Conservation (phyloP, 192 early-diverging fungal genomes). For the Podila horticola region DNA sequence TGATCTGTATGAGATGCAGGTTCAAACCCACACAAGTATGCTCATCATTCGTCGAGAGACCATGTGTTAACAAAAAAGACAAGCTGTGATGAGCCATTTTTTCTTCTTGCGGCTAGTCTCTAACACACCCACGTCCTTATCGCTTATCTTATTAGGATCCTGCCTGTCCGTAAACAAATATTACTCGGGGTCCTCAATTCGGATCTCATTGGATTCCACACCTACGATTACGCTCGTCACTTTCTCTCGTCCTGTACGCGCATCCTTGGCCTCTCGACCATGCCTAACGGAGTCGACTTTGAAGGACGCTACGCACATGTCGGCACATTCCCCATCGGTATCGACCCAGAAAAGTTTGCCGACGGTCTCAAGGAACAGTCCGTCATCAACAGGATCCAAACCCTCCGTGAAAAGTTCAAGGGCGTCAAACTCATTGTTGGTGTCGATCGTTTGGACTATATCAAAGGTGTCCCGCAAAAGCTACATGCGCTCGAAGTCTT, state of each 20-base stretch:
- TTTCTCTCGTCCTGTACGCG: conserved; percentile 97
- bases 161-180: conserved; percentile 94
- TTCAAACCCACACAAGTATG: too few species aligned
- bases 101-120: neutral
- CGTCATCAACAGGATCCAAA: conserved; percentile 80
- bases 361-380: conserved; percentile 79
- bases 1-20: too few species aligned
- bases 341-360: conserved; percentile 94
- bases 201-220: conserved; percentile 99
- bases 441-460: conserved; percentile 99
- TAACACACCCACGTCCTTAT: neutral
- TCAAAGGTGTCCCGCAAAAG: conserved; percentile 99
- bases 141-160: conserved; percentile 63
- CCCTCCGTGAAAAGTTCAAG: conserved; percentile 86
- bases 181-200: conserved; percentile 91
- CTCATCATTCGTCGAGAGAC: too few species aligned
- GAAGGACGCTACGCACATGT: conserved; percentile 94
- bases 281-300: conserved; percentile 94
- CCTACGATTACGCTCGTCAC: conserved; percentile 99
- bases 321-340: conserved; percentile 99
- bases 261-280: conserved; percentile 93
- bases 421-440: conserved; percentile 94
- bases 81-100: neutral
- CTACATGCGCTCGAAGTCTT: conserved; percentile 96
- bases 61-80: neutral